Percentiles rank a stretch among this genome's conserved stretches.
Conservation (phyloP, 2,329 filamentous ascomycete genomes). For the Rhytidhysteron rufulum region DNA sequence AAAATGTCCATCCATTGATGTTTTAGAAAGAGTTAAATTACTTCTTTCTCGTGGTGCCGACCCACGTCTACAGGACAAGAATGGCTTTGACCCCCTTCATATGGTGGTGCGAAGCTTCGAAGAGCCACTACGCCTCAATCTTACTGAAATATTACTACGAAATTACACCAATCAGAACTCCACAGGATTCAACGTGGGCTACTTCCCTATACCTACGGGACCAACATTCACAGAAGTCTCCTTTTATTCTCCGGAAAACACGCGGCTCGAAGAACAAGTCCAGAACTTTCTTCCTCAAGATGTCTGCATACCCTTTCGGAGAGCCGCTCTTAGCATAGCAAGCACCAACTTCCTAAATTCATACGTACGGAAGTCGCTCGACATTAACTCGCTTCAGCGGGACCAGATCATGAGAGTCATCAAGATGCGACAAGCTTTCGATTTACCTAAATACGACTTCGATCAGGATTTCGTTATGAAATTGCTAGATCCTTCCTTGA, state of each 20-base stretch:
- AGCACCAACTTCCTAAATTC: conserved; percentile 22
- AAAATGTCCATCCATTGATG: conserved; percentile 22
- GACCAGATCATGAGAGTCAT: conserved; percentile 20
- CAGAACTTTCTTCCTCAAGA: conserved; percentile 22
- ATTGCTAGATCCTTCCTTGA: conserved; percentile 11
- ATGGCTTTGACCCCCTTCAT: conserved; percentile 19
- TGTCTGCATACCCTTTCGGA: conserved; percentile 15
- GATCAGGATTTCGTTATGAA: conserved; percentile 23
- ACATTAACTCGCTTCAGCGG: conserved; percentile 9
- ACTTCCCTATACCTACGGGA: conserved; percentile 24
- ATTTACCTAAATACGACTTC: conserved; percentile 20
- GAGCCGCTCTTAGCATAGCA: conserved; percentile 22
- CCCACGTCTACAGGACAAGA: conserved; percentile 18
- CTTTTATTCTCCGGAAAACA: conserved; percentile 14
- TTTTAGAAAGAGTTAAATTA: conserved; percentile 18
- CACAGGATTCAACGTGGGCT: conserved; percentile 15
- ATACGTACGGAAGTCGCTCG: conserved; percentile 10
- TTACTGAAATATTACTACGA: conserved; percentile 21
- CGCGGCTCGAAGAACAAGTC: conserved; percentile 17
- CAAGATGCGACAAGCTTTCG: conserved; percentile 13
- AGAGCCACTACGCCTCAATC: conserved; percentile 19
- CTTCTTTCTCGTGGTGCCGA: conserved; percentile 29
- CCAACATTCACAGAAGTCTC: conserved; percentile 23
- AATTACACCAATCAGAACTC: conserved; percentile 18
- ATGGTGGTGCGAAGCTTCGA: conserved; percentile 24